phyloP scores from a whole-genome alignment of 139 green algal genomes.

The Volvox africanus region DNA sequence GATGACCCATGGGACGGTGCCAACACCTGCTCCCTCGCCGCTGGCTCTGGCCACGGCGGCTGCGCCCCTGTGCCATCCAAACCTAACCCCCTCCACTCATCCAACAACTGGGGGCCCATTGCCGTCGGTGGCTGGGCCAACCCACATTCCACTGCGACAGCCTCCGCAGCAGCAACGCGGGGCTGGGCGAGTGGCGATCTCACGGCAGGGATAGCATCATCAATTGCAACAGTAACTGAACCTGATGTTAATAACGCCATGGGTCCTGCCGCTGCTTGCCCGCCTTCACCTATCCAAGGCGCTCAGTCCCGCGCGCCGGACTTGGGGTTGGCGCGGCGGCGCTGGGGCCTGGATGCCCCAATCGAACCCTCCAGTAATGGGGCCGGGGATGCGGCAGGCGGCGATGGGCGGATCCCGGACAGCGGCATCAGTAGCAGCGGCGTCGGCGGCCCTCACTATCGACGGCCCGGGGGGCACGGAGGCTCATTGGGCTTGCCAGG shows the following conservation, averaged over 20 bases:
- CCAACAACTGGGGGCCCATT: no score
- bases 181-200: background rate
- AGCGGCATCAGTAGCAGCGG: background rate
- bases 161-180: background rate
- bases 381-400: background rate
- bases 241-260: no score
- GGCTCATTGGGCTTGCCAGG: no score
- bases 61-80: background rate
- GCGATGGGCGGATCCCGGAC: background rate
- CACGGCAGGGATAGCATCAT: background rate
- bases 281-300: no score
- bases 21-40: background rate
- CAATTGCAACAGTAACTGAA: background rate
- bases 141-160: background rate
- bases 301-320: background rate
- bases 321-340: background rate
- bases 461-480: no score
- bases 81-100: no score
- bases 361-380: background rate
- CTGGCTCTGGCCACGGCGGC: background rate
- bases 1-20: background rate
- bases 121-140: background rate
- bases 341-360: constrained; percentile 6
- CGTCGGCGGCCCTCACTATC: background rate
- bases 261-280: no score